Evolutionary conservation across 768 basidiomycete species (phyloP), one percentile per base, ranked within the genome.

Genomic region (Neoboletus brunneissimus): DNA sequence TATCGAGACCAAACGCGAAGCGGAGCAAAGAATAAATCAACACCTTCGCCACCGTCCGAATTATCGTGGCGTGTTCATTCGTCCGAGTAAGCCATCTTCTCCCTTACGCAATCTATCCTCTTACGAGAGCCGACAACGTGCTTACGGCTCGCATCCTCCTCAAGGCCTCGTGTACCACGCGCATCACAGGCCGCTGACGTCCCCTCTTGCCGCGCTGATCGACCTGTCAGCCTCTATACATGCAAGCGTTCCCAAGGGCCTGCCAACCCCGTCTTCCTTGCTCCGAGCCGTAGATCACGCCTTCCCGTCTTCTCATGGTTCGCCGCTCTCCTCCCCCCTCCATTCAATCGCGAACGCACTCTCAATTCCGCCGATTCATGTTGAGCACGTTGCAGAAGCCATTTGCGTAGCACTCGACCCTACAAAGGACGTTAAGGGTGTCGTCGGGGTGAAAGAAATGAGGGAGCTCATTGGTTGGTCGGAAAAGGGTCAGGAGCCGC

Each of bases 141-240:
- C 58, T 58, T 54, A 44, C 47, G 40, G 47, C 42, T 45, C 53
- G 34, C 56, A 32, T 41, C 29, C 48, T 51, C 45, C 48, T 35
- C 49, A 69, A 94, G 97, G 95, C 60, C 78, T 99, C 51, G 93
- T 99, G 63, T 98, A 98, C 74, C 96, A 98, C 68, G 89, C 96
- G 10, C 94, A 97, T 72, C 78, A 87, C 62, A 86, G 94, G 42
- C 97, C 97, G n/a, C 66, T 95, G 47, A 88, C 89, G 11, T 88
- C 92, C 41, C 88, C 92, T 49, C 79, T 90, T 51, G 94, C 96
- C 1, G 87, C 88, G 8, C 67, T 94, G 53, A 79, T 97, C 41
- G 91, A 94, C 67, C 73, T 95, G 9, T 90, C 94, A 23, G 82
- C 92, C 11, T 77, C 80, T 8, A 53, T 94, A 25, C 91, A 94